These are phyloP conservation scores for Candida piceae DNA, from an alignment of 805 yeast species.

Conservation along the genomic window DNA sequence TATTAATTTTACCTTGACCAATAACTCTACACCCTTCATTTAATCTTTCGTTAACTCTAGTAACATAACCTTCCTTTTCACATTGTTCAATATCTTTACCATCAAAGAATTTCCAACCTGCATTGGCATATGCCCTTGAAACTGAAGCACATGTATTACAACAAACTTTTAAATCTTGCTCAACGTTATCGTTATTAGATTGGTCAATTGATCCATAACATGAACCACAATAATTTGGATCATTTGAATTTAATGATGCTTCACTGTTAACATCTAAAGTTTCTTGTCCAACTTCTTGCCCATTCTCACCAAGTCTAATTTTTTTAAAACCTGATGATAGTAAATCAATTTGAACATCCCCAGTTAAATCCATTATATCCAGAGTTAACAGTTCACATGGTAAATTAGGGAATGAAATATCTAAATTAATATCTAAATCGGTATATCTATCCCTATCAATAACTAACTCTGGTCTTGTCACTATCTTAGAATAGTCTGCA, in stretches of 20 bases:
- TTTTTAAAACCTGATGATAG: constrained; percentile 66
- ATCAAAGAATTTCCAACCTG: constrained; percentile 86
- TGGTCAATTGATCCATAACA: constrained; percentile 84
- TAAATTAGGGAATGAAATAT: constrained; percentile 74
- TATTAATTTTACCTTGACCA: constrained; percentile 74
- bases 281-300: constrained; percentile 39
- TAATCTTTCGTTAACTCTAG: constrained; percentile 50
- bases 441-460: constrained; percentile 80
- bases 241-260: constrained; percentile 19
- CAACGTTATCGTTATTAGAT: constrained; percentile 36
- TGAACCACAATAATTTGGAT: constrained; percentile 66
- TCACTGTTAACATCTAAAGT: constrained; percentile 31
- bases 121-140: constrained; percentile 67
- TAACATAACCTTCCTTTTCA: constrained; percentile 81
- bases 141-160: constrained; percentile 87
- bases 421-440: constrained; percentile 72
- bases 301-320: constrained; percentile 54
- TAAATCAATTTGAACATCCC: constrained; percentile 76
- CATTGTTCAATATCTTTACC: constrained; percentile 87
- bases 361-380: constrained; percentile 86
- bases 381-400: constrained; percentile 82
- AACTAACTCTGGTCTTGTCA: constrained; percentile 75
- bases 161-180: constrained; percentile 46
- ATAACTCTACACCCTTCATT: constrained; percentile 84
- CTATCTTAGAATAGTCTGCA: constrained; percentile 61